Evolutionary conservation across 2,329 filamentous ascomycete genomes (phyloP), one percentile per base, ranked within the genome.

Genomic region (Fusarium sp.): DNA sequence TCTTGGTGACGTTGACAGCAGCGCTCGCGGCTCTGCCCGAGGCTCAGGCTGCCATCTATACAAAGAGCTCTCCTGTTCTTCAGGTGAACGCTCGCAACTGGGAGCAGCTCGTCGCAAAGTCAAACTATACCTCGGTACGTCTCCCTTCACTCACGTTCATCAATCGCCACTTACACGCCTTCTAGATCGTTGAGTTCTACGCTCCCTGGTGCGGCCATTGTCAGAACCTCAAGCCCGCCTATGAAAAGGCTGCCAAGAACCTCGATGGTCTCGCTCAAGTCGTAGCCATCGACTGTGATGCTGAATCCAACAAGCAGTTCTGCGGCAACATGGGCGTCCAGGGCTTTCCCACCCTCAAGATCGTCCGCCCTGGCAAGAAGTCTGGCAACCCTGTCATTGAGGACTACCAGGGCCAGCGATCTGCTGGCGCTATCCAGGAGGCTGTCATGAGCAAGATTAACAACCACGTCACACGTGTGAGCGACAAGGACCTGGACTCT

Each of bases 201-300:
- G 95, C 95, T 10, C 95, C 95, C 24, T 98, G 95, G 95, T 98
- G 96, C 76, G 96, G 95, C 42, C 96, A 98, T 82, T 99, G 96
- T 84, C 88, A 97, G 82, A 98, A 92, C 82, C 91, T 99, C 76
- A 94, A 98, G 82, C 95, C 94, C 5, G 93, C 93, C 44, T 99
- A 96, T 82, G 95, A 98, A 80, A 97, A 97, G 81, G 94, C 91
- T 3, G 96, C 96, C 73, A 92, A 91, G 75, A 94, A 90, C 74
- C 91, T 99, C 61, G 88, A 92, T n/a, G 96, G 96, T 15, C 87
- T 98, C 15, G 96, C 94, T 74, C 97, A 97, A 76, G 95, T 99
- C 42, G 96, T 94, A 47, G 96, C 97, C 57, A 85, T 99, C 69
- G 92, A 99, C 81, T 99, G 96, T 80, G 95, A 99, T 76, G 94